Evolutionary conservation across 441 rosid genomes (phyloP), one percentile per base, ranked within the genome.

Genomic region (Metrosideros polymorpha): DNA sequence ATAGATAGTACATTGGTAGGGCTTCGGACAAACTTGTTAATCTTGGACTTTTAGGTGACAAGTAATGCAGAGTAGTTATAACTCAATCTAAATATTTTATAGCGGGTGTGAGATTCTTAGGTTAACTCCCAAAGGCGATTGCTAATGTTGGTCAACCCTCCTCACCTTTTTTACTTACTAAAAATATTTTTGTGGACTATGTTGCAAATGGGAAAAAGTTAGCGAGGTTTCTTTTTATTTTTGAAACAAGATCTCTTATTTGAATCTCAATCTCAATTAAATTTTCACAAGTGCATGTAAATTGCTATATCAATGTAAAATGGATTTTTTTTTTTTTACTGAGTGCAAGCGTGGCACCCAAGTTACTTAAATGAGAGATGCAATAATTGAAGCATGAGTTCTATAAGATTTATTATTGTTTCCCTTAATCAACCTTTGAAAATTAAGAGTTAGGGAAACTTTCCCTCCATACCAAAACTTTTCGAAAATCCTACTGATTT

Each of bases 381-480:
- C 24, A 6, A 22, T 35, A 0, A 6, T 29, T 29, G 9, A 15
- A 59, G 35, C 9, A 29, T 0, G 19, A 1, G 30, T 6, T 59
- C 29, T 59, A 13, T 29, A 2, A 4, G 51, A 49, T 49, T 49
- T 49, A 12, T 10, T 49, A 12, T 49, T 49, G 51, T 49, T 49
- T 47, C 50, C 50, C 0, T 47, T 4, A 47, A 47, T 12, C 50
- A 8, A 24, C 56, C 12, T 54, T 24, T 24, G 5, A 54, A 54
- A 54, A 22, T 54, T n/a, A 22, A 66, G 27, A 35, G 25, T 19
- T 66, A 66, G 3, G 1, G 25, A 35, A 35, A 2, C n/a, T 19
- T 71, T 71, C 8, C 25, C 9, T 6, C 3, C 2, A 22, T 22
- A 35, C n/a, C 79, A 71, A 71, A 32, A 39, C n/a, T 35, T 66